Base-by-base conservation (phyloP, 2,329 filamentous ascomycete species). In the Lecanoromycetidae sp. region DNA sequence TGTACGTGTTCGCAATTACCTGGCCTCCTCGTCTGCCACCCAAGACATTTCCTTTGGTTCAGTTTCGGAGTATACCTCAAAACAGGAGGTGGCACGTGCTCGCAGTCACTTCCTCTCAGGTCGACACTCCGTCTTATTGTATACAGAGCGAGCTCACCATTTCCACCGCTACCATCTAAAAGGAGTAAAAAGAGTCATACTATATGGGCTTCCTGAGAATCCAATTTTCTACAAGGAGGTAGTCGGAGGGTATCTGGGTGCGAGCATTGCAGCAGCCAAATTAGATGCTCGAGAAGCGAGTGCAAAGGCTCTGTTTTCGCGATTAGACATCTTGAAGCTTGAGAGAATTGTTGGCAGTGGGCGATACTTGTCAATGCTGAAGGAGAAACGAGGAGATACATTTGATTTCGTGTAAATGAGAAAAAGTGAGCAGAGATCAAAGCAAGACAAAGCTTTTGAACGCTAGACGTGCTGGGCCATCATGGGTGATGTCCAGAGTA, bases 121-220 rank as follows among this genome's bases (percentile, higher is more conserved):
- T 4, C 75, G 87, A 13, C 84, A 95, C 61, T 79, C 79, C 17
- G 75, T 96, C 15, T 66, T 98, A 32, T 70, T 98, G 13, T 98
- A 96, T 66, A 93, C 88, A 2, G 90, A 94, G 63, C 80, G 91
- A 50, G 85, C 88, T n/a, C 91, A 98, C 65, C 91, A 98, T 65
- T 96, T 96, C 71, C 79, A 87, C 41, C 76, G 91, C n/a, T 87
- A 91, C 60, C 76, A 77, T 55, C 73, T 98, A 45, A 76, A 79
- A 29, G 91, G 91, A 19, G 87, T 91, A 12, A 81, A 80, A 62
- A 74, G 80, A 33, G 76, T 96, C n/a, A 74, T 95, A 43, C 82
- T 94, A 71, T 96, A 96, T 62, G 84, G 81, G 1, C 64, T 95
- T 26, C 91, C 91, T 0, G 90, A 96, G 57, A 94, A 95, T 61